Percentiles rank a stretch among this genome's conserved stretches.
Conservation (phyloP, 768 basidiomycete genomes). For the Collybiopsis luxurians region DNA sequence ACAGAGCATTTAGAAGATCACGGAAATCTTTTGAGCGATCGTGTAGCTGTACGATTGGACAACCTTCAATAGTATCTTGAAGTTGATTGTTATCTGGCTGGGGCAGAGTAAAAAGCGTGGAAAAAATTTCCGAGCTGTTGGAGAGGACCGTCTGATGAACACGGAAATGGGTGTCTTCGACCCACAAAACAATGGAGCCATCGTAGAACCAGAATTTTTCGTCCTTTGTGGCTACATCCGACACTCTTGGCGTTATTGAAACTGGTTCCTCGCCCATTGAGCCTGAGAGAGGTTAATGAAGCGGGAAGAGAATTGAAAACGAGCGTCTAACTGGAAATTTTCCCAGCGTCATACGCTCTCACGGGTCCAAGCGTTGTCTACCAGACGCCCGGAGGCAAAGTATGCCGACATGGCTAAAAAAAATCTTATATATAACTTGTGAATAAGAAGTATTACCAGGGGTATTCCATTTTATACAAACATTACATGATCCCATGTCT, state of each 20-base stretch:
- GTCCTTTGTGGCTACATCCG: conserved; percentile 17
- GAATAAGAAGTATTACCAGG: too few species aligned
- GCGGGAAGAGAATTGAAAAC: not conserved
- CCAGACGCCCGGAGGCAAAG: too few species aligned
- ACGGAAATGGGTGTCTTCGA: conserved; percentile 38
- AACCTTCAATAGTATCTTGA: conserved; percentile 43
- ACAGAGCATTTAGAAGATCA: conserved; percentile 49
- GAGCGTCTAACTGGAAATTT: not conserved
- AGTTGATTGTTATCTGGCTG: conserved; percentile 37
- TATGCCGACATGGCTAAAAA: too few species aligned
- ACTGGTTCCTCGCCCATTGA: not conserved
- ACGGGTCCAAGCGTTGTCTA: not conserved
- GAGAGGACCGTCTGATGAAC: conserved; percentile 45
- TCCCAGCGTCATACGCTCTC: not conserved
- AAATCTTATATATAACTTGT: too few species aligned
- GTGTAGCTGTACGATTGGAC: conserved; percentile 48
- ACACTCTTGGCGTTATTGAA: not conserved
- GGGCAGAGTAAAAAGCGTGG: conserved; percentile 58
- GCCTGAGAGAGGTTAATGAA: not conserved
- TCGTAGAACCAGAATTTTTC: conserved; percentile 44
- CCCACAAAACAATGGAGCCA: conserved; percentile 41
- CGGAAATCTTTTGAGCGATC: conserved; percentile 47
- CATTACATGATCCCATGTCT: too few species aligned
- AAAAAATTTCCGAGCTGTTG: conserved; percentile 64
- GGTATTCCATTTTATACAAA: too few species aligned